A percentile compares a stretch with the other conserved stretches of the same genome.
Evolutionary conservation across 257 asterid genomes (phyloP).

Genomic region (Prunella vulgaris): DNA sequence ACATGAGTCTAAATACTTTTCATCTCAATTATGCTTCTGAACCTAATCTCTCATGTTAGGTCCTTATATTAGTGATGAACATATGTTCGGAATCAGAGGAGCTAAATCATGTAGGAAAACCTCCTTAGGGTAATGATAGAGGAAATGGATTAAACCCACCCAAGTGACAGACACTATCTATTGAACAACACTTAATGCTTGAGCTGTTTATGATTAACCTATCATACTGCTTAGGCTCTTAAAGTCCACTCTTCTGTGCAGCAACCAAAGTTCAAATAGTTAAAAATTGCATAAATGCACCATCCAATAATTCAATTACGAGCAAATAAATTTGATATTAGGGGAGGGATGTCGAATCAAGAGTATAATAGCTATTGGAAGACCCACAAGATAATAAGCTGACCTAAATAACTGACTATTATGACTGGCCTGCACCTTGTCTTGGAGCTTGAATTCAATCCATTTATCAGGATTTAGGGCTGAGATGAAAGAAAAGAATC

Average conservation of each 20-base stretch:
- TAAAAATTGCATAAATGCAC: constrained; percentile 14
- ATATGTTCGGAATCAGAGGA: background rate
- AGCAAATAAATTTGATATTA: background rate
- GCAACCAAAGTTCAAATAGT: constrained; percentile 8
- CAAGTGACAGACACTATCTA: background rate
- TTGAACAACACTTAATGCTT: background rate
- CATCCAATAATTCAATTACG: background rate
- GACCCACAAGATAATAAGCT: constrained; percentile 18
- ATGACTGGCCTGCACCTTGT: constrained; percentile 87
- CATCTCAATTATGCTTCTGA: background rate
- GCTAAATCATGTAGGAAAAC: background rate
- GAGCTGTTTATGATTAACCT: constrained; percentile 8
- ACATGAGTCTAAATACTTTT: background rate
- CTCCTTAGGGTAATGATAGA: background rate
- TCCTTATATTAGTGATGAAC: background rate
- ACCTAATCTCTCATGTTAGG: background rate
- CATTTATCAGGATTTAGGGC: constrained; percentile 88
- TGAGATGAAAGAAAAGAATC: constrained; percentile 35
- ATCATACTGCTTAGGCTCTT: background rate
- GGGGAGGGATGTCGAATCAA: background rate
- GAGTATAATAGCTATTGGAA: constrained; percentile 7
- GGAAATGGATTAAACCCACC: background rate
- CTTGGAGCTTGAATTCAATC: constrained; percentile 88
- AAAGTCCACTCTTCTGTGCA: background rate
- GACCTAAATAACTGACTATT: constrained; percentile 88